phyloP scores from a whole-genome alignment of 768 basidiomycete genomes.

The Russula sp. region DNA sequence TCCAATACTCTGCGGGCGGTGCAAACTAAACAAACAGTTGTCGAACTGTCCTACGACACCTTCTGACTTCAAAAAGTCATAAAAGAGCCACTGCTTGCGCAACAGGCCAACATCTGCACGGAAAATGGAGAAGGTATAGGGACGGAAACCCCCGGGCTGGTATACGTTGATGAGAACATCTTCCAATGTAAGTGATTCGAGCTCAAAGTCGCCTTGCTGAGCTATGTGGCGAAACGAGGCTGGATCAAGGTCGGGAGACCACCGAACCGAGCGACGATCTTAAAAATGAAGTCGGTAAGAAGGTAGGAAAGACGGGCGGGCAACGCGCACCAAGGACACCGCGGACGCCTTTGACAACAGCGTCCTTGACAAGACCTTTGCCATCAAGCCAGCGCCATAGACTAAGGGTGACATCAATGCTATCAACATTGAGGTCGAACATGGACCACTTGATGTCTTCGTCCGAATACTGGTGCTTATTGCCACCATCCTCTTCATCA shows the following conservation, averaged over 20 bases:
- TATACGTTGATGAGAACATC: constrained; percentile 93
- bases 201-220: constrained; percentile 82
- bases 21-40: constrained; percentile 94
- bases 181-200: constrained; percentile 84
- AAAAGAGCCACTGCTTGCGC: constrained; percentile 92
- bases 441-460: constrained; percentile 75
- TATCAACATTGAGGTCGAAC: constrained; percentile 91
- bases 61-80: constrained; percentile 86
- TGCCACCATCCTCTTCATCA: constrained; percentile 44
- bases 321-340: constrained; percentile 71
- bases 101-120: constrained; percentile 80
- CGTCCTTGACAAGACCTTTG: constrained; percentile 87
- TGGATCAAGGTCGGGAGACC: constrained; percentile 80
- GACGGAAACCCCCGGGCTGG: constrained; percentile 89
- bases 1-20: constrained; percentile 93
- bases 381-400: constrained; percentile 92
- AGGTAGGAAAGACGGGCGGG: background rate
- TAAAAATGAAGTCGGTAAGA: background rate
- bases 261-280: constrained; percentile 86
- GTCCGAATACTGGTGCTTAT: constrained; percentile 31
- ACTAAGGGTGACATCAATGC: constrained; percentile 91
- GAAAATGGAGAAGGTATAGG: constrained; percentile 89
- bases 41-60: constrained; percentile 97
- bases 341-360: constrained; percentile 88
- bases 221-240: constrained; percentile 70